Base-by-base conservation (phyloP, 768 basidiomycete genomes). In the Collybiopsis confluens region DNA sequence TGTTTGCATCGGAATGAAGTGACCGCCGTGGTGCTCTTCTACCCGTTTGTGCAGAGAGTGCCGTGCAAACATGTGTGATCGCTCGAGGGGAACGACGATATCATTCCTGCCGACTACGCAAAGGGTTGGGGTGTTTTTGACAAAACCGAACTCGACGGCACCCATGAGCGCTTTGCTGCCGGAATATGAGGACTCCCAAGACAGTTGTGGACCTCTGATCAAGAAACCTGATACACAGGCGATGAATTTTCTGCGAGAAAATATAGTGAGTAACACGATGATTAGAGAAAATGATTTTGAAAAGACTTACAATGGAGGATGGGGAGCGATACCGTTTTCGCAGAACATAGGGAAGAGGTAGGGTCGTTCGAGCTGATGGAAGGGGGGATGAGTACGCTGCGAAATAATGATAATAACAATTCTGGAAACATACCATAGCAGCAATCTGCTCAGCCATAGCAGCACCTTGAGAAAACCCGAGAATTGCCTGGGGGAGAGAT, bases 361-460 rank as follows among this genome's bases (percentile, higher is more conserved):
- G 1, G 50, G 50, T 10, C 50, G 50, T 52, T 52, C 50, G 26
- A 52, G 50, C 50, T 52, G 28, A 21, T 13, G 13, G 30, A 30
- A 52, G 16, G 26, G 26, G 37, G n/a, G n/a, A n/a, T n/a, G n/a
- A n/a, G n/a, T n/a, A n/a, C n/a, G n/a, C n/a, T n/a, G n/a, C n/a
- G n/a, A n/a, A n/a, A n/a, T n/a, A n/a, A n/a, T n/a, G n/a, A n/a
- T n/a, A n/a, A 21, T 1, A 52, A 21, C 8, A 15, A 26, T 33
- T 27, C 15, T n/a, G n/a, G 5, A 21, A 30, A 11, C 23, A 16
- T 52, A 52, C 50, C 50, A 52, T 52, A 27, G 50, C 50, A 26
- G 50, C 11, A 26, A 52, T 43, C 50, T 41, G 50, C 41, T 42
- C 50, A 20, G 50, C 50, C 50, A 52, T 52, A 8, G 50, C 50